These are phyloP conservation scores for Angomonas deanei DNA, from an alignment of 208 protist genomes.

Conservation along the genomic window DNA sequence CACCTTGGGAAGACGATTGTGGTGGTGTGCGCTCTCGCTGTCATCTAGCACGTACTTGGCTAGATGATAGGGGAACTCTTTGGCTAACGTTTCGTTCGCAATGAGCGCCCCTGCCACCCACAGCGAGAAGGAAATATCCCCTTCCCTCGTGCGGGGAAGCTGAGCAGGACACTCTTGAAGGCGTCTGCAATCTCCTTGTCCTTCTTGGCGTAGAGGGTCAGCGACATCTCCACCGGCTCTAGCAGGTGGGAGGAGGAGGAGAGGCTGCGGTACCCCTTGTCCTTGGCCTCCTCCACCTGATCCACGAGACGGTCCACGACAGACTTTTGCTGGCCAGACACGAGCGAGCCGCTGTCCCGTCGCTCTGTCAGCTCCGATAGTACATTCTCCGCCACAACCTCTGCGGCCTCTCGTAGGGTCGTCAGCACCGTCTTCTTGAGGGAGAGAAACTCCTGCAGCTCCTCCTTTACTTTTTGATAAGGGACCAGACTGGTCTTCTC, in stretches of 20 bases:
- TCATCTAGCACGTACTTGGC: conserved; percentile 45
- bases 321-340: conserved; percentile 38
- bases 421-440: conserved; percentile 39
- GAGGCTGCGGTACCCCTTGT: conserved; percentile 67
- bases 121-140: conserved; percentile 71
- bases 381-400: conserved; percentile 48
- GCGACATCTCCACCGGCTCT: conserved; percentile 57
- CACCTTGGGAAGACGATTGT: conserved; percentile 25
- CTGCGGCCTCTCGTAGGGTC: conserved; percentile 39
- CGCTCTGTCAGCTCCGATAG: conserved; percentile 39
- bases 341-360: conserved; percentile 41
- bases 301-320: not conserved
- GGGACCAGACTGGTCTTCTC: not conserved
- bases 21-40: not conserved
- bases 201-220: conserved; percentile 48
- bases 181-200: conserved; percentile 52
- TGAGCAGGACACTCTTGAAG: conserved; percentile 47
- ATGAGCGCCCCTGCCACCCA: conserved; percentile 77
- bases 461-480: conserved; percentile 25
- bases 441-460: conserved; percentile 26
- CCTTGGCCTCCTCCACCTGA: not conserved
- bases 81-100: conserved; percentile 39
- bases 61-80: conserved; percentile 81
- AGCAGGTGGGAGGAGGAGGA: conserved; percentile 78
- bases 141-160: conserved; percentile 58